Conservation (phyloP, 768 basidiomycete species). For the button mushroom (Agaricus bisporus) region DNA sequence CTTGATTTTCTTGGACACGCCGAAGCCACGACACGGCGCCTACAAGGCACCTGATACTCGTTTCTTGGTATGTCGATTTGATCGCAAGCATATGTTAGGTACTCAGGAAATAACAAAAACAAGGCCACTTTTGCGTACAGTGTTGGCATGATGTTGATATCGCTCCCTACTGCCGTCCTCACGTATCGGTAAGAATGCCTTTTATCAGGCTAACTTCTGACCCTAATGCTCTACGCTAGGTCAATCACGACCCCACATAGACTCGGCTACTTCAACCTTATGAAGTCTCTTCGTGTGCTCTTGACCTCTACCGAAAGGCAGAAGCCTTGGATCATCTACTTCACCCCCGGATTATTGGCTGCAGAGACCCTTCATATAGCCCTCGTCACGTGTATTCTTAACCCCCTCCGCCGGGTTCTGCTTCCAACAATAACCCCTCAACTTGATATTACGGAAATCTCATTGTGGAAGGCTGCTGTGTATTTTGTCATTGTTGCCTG, state of each 20-base stretch:
- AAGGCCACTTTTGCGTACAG: constrained; percentile 61
- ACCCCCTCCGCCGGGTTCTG: constrained; percentile 40
- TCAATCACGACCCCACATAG: constrained; percentile 80
- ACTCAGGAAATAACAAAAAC: not conserved
- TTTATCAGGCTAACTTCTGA: not conserved
- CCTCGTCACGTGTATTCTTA: constrained; percentile 41
- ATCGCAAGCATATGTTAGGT: not conserved
- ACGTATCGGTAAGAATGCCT: constrained; percentile 57
- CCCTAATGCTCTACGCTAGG: constrained; percentile 28
- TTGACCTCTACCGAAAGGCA: constrained; percentile 78
- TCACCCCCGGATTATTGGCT: constrained; percentile 70
- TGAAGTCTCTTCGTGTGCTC: constrained; percentile 58
- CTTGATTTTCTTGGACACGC: constrained; percentile 50
- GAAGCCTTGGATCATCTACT: constrained; percentile 73
- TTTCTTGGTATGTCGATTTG: constrained; percentile 29
- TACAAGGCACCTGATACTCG: constrained; percentile 62
- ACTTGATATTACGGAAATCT: constrained; percentile 34
- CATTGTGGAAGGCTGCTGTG: constrained; percentile 42
- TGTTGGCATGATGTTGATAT: constrained; percentile 57
- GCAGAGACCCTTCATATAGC: constrained; percentile 45
- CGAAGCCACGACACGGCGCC: constrained; percentile 53
- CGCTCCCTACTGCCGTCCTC: constrained; percentile 63
- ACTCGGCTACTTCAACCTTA: constrained; percentile 54
- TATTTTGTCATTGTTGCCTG: constrained; percentile 52
- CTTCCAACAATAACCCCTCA: constrained; percentile 33